Evolutionary conservation across 495 filamentous ascomycete genomes (phyloP).

Genomic region (Articulospora tetracladia): DNA sequence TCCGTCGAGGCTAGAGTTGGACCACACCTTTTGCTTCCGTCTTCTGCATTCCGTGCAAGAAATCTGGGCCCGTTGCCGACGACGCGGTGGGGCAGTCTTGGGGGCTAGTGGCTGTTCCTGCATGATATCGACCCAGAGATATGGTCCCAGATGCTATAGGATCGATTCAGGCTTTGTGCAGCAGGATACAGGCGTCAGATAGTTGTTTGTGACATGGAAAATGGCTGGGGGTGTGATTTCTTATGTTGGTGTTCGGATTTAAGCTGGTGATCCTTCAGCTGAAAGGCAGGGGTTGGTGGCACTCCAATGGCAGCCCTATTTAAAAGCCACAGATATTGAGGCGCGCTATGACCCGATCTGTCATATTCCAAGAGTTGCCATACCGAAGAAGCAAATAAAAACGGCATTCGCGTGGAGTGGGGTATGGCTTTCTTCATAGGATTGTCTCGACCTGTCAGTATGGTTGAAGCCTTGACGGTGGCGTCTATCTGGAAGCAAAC

Average conservation of each 20-base stretch:
- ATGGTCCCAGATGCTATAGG: background rate
- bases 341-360: no score
- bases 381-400: no score
- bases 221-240: background rate
- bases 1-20: background rate
- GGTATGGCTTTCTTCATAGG: no score
- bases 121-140: background rate
- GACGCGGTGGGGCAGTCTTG: background rate
- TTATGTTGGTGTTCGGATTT: background rate
- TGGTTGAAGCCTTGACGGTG: no score
- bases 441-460: no score
- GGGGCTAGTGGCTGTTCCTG: background rate
- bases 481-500: no score
- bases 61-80: background rate
- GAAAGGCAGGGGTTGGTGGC: background rate
- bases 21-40: conserved; percentile 3
- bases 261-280: background rate
- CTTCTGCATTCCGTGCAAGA: conserved; percentile 4
- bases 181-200: background rate
- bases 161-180: background rate
- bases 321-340: background rate
- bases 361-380: no score
- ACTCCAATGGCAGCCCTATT: background rate
- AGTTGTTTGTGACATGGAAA: background rate
- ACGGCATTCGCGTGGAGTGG: no score